phyloP scores from a whole-genome alignment of 225 moss, liverwort and hornwort genomes.

The Bryum argenteum region DNA sequence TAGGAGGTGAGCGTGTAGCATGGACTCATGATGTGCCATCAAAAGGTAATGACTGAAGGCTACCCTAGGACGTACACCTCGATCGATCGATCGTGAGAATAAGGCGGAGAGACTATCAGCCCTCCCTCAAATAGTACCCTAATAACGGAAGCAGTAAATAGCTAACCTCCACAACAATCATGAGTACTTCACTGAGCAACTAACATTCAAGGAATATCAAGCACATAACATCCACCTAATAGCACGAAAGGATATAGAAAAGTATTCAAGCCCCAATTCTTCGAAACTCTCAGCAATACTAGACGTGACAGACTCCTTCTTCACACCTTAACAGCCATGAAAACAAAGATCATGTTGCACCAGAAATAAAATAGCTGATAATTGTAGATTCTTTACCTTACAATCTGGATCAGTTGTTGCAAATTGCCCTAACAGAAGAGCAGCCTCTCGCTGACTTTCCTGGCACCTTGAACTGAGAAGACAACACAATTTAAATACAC shows the following conservation, averaged over 20 bases:
- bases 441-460: constrained; percentile 98
- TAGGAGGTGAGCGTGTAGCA: background rate
- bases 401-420: constrained; percentile 99
- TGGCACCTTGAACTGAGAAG: constrained; percentile 85
- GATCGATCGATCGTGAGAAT: constrained; percentile 7
- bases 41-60: background rate
- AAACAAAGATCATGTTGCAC: constrained; percentile 1
- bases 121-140: background rate
- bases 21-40: background rate
- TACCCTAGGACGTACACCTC: background rate
- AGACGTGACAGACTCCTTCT: background rate
- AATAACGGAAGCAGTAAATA: background rate
- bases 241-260: background rate
- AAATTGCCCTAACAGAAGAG: constrained; percentile 91
- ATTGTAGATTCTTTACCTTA: constrained; percentile 60
- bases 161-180: background rate
- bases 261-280: background rate
- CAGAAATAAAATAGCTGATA: background rate
- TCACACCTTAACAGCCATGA: background rate
- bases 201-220: background rate
- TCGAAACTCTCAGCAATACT: background rate
- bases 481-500: constrained; percentile 5
- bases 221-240: background rate
- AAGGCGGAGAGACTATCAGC: background rate
- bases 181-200: background rate